A percentile compares a stretch with the other conserved stretches of the same genome.
These are phyloP conservation scores for Cubamyces lactineus DNA, from an alignment of 768 basidiomycete genomes.

Conservation along the genomic window DNA sequence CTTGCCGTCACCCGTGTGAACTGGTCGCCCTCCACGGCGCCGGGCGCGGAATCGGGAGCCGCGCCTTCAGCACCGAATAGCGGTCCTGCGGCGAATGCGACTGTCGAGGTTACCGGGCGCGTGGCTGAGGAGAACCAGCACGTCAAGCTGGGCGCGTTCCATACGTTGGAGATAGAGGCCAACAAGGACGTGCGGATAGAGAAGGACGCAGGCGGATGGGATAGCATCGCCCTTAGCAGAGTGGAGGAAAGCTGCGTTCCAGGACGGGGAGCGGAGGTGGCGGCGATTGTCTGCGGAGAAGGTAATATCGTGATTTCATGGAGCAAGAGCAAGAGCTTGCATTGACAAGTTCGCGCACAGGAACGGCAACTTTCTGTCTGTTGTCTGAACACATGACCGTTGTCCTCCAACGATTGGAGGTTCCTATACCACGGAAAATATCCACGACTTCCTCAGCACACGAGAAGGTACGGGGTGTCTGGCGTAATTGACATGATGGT, in stretches of 20 bases:
- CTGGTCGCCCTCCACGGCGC: constrained; percentile 71
- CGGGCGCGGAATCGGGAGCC: constrained; percentile 43
- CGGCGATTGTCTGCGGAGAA: constrained; percentile 95
- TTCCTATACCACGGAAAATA: constrained; percentile 88
- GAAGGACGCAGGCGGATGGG: constrained; percentile 83
- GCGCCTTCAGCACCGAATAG: constrained; percentile 40
- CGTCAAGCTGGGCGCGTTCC: constrained; percentile 91
- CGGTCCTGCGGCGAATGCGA: constrained; percentile 46
- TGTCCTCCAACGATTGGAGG: constrained; percentile 86
- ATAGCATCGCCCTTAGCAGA: constrained; percentile 80
- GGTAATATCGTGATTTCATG: constrained; percentile 41
- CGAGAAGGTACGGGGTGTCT: constrained; percentile 56
- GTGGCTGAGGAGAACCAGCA: constrained; percentile 86
- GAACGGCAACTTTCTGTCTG: constrained; percentile 90
- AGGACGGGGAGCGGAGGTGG: constrained; percentile 96
- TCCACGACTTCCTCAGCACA: constrained; percentile 83
- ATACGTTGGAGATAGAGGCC: constrained; percentile 91
- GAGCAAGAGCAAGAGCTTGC: background rate
- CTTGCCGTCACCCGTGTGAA: constrained; percentile 77
- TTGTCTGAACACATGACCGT: constrained; percentile 97
- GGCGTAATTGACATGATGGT: background rate
- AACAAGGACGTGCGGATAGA: constrained; percentile 91
- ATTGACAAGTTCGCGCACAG: constrained; percentile 32
- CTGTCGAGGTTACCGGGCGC: constrained; percentile 84
- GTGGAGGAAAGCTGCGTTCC: constrained; percentile 89